Evolutionary conservation across 2,329 filamentous ascomycete species (phyloP), one percentile per base, ranked within the genome.

Genomic region (Sclerotinia spermophila): DNA sequence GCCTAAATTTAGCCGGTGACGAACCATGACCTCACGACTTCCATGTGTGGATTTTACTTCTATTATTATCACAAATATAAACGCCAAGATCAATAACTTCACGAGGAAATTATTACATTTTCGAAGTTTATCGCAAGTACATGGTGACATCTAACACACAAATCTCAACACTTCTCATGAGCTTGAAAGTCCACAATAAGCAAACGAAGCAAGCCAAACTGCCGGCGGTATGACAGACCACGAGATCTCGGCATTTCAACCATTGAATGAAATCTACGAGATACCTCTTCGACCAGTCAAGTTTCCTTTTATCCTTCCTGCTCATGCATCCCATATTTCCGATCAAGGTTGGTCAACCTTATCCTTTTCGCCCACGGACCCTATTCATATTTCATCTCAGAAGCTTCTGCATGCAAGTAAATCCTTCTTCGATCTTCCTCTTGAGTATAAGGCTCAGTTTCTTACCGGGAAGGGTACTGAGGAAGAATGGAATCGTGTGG

Each of bases 321-420:
- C 71, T 7, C 73, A 77, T 45, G 64, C 71, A 60, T 64, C 64
- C 21, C 71, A 73, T 38, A 71, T 76, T 21, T 35, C 64, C 10
- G 71, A 75, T 42, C 73, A 78, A 62, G 76, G 76, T 3, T 77
- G 76, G 76, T 73, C 75, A 21, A 76, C 73, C n/a, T 65, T 76
- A 1, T 71, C 72, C 2, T 73, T 74, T 42, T 11, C 69, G 4
- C 24, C 53, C 17, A 42, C 30, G n/a, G 73, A 76, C 38, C 33
- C 59, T 19, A 67, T 78, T 8, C 61, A 75, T 24, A 60, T 38
- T 19, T 72, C 70, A 51, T 75, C 73, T 7, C 71, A 73, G 60
- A 71, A 72, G 21, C 69, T 78, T 4, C 67, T 77, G 1, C 38
- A 71, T 58, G 73, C 75, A 1, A 74, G 76, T 61, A 72, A 72